Evolutionary conservation across 352 stramenopile genomes (phyloP).

Genomic region (Phytopythium sindhum): DNA sequence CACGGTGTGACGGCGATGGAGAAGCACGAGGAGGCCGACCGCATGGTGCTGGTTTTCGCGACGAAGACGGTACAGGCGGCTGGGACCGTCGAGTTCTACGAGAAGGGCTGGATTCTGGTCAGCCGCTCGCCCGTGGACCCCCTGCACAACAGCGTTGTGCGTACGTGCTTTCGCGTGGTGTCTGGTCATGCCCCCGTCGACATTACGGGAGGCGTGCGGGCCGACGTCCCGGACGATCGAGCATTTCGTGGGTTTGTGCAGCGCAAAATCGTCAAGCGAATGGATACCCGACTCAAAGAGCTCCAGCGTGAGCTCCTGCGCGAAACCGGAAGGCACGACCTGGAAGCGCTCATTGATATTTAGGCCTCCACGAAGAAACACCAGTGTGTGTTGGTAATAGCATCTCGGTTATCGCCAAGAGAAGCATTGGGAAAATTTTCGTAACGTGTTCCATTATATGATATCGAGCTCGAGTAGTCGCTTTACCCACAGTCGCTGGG

Average conservation of each 20-base stretch:
- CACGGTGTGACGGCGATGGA: neutral
- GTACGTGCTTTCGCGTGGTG: conserved; percentile 1
- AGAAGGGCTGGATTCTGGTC: conserved; percentile 5
- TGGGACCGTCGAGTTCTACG: neutral
- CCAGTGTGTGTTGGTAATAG: no score
- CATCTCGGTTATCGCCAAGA: no score
- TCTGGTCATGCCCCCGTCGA: neutral
- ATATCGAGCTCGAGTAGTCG: no score
- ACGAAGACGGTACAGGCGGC: neutral
- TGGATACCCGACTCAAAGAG: conserved; percentile 4
- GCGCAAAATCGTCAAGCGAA: neutral
- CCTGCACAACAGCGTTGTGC: conserved; percentile 1
- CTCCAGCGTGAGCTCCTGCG: neutral
- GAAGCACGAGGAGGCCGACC: neutral
- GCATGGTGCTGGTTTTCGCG: neutral
- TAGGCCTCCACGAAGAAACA: neutral
- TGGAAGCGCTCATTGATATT: neutral
- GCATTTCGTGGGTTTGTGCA: neutral
- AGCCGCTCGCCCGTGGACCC: conserved; percentile 6
- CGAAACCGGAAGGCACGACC: neutral
- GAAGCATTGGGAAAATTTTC: no score
- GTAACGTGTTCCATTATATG: no score
- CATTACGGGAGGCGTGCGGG: neutral
- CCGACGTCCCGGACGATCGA: neutral
- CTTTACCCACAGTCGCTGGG: no score